Conservation (phyloP, 768 basidiomycete genomes). For the Cystofilobasidium macerans region DNA sequence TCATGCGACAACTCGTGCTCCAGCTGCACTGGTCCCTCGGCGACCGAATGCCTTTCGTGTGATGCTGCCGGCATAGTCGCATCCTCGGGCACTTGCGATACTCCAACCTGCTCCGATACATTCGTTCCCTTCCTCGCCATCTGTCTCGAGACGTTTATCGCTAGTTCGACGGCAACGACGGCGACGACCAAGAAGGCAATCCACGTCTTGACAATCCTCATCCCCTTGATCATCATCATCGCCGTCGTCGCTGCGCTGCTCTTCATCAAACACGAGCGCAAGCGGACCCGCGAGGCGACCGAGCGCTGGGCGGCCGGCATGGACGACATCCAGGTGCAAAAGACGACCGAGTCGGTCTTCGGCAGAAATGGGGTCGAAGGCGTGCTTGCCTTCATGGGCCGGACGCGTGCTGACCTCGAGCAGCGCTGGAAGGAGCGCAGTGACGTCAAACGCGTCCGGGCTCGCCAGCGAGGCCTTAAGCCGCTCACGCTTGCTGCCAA, state of each 20-base stretch:
- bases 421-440: constrained; percentile 3
- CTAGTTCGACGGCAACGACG: constrained; percentile 45
- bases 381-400: constrained; percentile 11
- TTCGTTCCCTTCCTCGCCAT: constrained; percentile 62
- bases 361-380: not conserved
- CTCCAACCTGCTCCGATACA: constrained; percentile 51
- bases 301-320: constrained; percentile 9
- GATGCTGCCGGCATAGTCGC: constrained; percentile 54
- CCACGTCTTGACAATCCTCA: constrained; percentile 65
- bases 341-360: not conserved
- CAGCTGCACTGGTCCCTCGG: constrained; percentile 61
- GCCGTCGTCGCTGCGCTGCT: constrained; percentile 42
- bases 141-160: constrained; percentile 66
- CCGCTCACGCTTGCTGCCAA: constrained; percentile 10
- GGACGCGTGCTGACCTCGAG: constrained; percentile 12
- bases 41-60: constrained; percentile 62
- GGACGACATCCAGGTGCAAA: constrained; percentile 21
- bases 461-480: not conserved
- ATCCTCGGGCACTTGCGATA: constrained; percentile 53
- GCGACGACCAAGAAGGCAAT: constrained; percentile 40
- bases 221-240: constrained; percentile 66
- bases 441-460: not conserved
- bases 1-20: constrained; percentile 66
- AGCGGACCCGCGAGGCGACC: constrained; percentile 13
- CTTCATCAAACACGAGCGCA: constrained; percentile 4